Percentiles rank a stretch among this genome's conserved stretches.
phyloP scores from a whole-genome alignment of 2,329 filamentous ascomycete species.

The Colletotrichum sp. region DNA sequence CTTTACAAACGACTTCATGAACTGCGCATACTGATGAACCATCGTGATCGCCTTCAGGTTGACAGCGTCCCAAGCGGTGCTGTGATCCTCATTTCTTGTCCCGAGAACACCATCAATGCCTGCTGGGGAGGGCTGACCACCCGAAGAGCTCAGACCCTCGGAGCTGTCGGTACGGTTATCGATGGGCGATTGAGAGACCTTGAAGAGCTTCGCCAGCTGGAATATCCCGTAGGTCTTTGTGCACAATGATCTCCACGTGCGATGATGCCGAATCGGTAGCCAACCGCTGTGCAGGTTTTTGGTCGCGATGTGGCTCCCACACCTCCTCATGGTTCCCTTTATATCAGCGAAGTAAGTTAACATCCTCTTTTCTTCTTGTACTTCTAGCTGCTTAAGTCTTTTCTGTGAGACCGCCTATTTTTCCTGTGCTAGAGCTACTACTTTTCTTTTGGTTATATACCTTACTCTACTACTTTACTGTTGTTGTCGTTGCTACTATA shows the following conservation, averaged over 20 bases:
- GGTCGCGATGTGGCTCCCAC: background rate
- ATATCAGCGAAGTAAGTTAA: background rate
- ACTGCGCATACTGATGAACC: background rate
- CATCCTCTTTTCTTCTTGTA: background rate
- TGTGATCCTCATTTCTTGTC: background rate
- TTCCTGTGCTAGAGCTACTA: background rate
- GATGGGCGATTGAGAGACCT: background rate
- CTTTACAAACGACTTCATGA: background rate
- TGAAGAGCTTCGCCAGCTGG: background rate
- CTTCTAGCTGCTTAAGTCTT: background rate
- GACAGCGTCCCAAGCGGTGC: background rate
- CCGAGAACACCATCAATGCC: background rate
- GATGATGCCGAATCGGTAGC: background rate
- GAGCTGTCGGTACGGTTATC: background rate
- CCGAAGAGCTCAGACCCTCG: background rate
- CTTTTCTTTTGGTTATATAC: background rate
- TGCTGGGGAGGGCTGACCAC: background rate
- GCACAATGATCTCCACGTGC: background rate
- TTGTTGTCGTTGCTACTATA: no score
- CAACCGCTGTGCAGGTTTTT: background rate
- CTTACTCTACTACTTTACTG: background rate
- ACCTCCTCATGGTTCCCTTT: background rate
- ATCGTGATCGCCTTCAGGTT: background rate
- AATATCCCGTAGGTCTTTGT: background rate
- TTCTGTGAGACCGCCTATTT: background rate